Percentiles rank a stretch among this genome's conserved stretches.
These are phyloP conservation scores for Hortiboletus flavorubellus DNA, from an alignment of 768 basidiomycete species.

Conservation along the genomic window DNA sequence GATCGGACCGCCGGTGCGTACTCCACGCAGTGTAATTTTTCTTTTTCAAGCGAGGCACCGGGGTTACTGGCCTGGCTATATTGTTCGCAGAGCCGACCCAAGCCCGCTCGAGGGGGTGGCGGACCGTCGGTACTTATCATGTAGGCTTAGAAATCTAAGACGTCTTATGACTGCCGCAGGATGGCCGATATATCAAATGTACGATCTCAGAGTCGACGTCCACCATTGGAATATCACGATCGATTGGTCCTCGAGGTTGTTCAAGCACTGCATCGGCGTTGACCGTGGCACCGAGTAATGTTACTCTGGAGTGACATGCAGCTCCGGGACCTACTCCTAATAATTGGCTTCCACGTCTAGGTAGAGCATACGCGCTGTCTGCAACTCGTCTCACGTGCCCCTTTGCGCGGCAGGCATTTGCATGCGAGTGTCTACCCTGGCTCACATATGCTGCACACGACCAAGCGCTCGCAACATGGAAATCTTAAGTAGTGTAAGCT, in stretches of 20 bases:
- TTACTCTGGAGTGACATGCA: not conserved
- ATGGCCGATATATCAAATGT: not conserved
- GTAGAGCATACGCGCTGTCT: not conserved
- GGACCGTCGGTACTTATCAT: not conserved
- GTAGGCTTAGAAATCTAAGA: not conserved
- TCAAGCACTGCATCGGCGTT: not conserved
- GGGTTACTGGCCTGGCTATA: not conserved
- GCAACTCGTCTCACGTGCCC: not conserved
- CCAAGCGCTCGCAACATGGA: not conserved
- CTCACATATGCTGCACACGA: not conserved
- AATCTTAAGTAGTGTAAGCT: not conserved
- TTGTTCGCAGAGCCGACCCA: not conserved
- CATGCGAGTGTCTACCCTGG: too few species aligned
- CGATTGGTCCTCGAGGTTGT: not conserved
- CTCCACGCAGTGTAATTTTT: not conserved
- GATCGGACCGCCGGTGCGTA: not conserved
- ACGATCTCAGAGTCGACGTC: not conserved
- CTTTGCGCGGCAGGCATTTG: not conserved
- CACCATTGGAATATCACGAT: not conserved
- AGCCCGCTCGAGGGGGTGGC: not conserved
- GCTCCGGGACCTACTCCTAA: slow-evolving; percentile 1
- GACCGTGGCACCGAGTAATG: not conserved
- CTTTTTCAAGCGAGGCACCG: slow-evolving; percentile 13
- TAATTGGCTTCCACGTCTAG: slow-evolving; percentile 1
- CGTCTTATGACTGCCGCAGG: not conserved